Conservation (phyloP, 148 eudicot species). For the Simmondsia chinensis region DNA sequence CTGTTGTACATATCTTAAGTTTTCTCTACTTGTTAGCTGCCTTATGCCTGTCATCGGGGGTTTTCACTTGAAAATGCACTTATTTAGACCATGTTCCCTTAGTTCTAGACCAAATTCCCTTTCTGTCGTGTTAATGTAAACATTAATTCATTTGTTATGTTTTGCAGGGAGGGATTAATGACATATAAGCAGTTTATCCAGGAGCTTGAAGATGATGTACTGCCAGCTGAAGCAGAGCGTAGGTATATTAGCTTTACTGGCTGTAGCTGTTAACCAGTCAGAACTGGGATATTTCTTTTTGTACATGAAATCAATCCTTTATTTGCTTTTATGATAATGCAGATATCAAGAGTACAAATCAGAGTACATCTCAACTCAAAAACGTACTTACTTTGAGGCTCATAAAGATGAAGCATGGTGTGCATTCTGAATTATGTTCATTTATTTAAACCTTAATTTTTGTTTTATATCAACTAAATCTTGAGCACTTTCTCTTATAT, state of each 20-base stretch:
- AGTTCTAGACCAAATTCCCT: too few relatives aligned
- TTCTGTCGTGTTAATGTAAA: too few relatives aligned
- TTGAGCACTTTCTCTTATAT: background rate
- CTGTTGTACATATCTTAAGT: too few relatives aligned
- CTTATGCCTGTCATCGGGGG: too few relatives aligned
- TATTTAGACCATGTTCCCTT: too few relatives aligned
- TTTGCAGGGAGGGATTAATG: conserved; percentile 86
- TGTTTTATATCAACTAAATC: conserved; percentile 4
- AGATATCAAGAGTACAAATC: conserved; percentile 94
- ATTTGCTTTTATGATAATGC: conserved; percentile 7
- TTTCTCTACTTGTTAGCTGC: too few relatives aligned
- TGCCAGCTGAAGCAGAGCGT: conserved; percentile 96
- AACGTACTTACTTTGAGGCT: conserved; percentile 81
- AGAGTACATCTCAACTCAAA: conserved; percentile 88
- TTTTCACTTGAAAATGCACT: too few relatives aligned
- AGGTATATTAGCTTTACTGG: conserved; percentile 31
- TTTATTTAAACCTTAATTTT: background rate
- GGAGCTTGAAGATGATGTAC: conserved; percentile 97
- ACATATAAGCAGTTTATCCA: conserved; percentile 98
- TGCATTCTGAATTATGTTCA: background rate
- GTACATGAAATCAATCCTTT: too few relatives aligned
- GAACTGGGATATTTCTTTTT: too few relatives aligned
- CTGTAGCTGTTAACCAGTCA: background rate
- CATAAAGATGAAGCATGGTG: conserved; percentile 99
- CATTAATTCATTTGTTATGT: too few relatives aligned